Base-by-base conservation (phyloP, 805 yeast genomes). In the Wickerhamomyces subpelliculosus region DNA sequence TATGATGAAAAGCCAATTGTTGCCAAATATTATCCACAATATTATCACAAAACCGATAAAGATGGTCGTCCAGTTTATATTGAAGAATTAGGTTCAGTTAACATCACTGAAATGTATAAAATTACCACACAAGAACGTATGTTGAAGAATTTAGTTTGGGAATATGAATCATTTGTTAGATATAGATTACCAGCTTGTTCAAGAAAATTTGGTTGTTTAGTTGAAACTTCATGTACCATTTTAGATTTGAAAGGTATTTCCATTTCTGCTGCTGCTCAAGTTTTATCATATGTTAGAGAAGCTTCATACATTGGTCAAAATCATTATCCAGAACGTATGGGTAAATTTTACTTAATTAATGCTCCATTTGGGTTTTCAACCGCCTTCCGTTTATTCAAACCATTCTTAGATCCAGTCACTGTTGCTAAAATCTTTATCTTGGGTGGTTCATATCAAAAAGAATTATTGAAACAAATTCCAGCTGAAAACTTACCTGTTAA, bases 261-360 rank as follows among this genome's bases (percentile, higher is more conserved):
- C 20, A 70, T 93, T 42, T 68, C 83, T 19, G 66, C 93, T 34
- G 95, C 95, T 20, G 78, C 81, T 46, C 86, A 82, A 58, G 98
- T 93, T 31, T 70, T 87, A 47, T 70, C 81, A 11, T 93, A 88
- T 63, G 95, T 93, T 39, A 80, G 80, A 60, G 97, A 89, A 64
- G 96, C 98, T 9, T 85, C 96, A 12, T 68, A 75, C 54, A 86
- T 93, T 53, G 96, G 97, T 42, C 98, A 93, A 70, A 86, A 93
- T 67, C 90, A 85, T 66, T 93, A 93, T 61, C 98, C 98, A 13
- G 98, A 93, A 72, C 84, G 97, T 65, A 93, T 93, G 98, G 98
- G 98, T 57, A 88, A 85, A 64, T 93, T 90, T 60, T 90, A 88
- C 66, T 68, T 89, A 53, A 86, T 93, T 65, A 93, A 93, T 58